Percentiles rank a stretch among this genome's conserved stretches.
Conservation (phyloP, 768 basidiomycete species). For the Termitomyces eurrhizus region DNA sequence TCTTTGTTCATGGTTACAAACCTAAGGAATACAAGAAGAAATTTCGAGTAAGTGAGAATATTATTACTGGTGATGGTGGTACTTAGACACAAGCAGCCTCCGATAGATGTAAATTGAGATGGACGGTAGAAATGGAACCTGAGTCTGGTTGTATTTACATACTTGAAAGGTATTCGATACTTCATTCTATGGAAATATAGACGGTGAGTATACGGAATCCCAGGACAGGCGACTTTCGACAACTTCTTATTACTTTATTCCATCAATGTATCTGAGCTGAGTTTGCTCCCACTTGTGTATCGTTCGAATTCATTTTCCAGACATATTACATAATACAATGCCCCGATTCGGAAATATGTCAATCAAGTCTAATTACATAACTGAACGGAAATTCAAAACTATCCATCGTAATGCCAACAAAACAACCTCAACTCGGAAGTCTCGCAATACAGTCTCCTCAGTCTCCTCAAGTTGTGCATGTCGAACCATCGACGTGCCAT, state of each 20-base stretch:
- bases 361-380: neutral
- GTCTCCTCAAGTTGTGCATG: slow-evolving; percentile 61
- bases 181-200: neutral
- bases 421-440: slow-evolving; percentile 56
- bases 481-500: slow-evolving; percentile 70
- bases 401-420: slow-evolving; percentile 26
- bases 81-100: neutral
- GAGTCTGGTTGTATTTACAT: neutral
- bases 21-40: slow-evolving; percentile 42
- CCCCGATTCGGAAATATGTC: neutral
- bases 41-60: slow-evolving; percentile 25
- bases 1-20: slow-evolving; percentile 45
- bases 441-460: slow-evolving; percentile 64
- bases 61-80: neutral
- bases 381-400: neutral
- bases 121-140: neutral
- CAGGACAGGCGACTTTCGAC: neutral
- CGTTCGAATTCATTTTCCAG: no score
- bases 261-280: neutral
- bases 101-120: neutral
- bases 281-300: no score
- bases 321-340: neutral
- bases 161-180: neutral
- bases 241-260: neutral
- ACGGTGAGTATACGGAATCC: neutral